Base-by-base conservation (phyloP, 2,329 filamentous ascomycete genomes). In the Herpotrichia juniperi region DNA sequence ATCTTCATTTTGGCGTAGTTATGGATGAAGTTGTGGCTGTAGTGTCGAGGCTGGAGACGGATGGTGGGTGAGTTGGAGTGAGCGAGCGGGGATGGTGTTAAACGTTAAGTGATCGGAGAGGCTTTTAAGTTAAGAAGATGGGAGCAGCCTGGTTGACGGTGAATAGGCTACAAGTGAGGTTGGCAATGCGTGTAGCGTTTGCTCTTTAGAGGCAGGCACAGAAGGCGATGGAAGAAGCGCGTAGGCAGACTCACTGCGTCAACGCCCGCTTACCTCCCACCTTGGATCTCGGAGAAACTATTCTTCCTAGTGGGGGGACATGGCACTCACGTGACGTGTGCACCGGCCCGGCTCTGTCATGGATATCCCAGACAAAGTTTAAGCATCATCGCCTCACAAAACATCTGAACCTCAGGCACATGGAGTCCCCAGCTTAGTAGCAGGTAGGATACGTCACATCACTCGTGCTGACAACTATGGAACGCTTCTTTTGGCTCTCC, bases 1-100 rank as follows among this genome's bases (percentile, higher is more conserved):
- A 88, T 83, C 82, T 87, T 86, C 85, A 88, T 87, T 57, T 67
- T 71, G 67, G 64, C 67, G 65, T 59, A 46, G 28, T 46, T 39
- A 46, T 28, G 45, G 43, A 51, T 14, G 21, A 34, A 19, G 46
- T 16, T 55, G 46, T 52, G 40, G 47, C 43, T 50, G 49, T 46
- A 45, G 45, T 42, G 52, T 31, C 50, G 40, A 51, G 61, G 47
- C 51, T 42, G 46, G 24, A n/a, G 54, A 39, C 42, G 42, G 51
- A 35, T 48, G 42, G 39, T 45, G 58, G 57, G 58, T 54, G 50
- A 58, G n/a, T n/a, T n/a, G n/a, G n/a, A n/a, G 51, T 51, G 58
- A 53, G 58, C 54, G 61, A 61, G 66, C 64, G 62, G 65, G 59
- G 54, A 58, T 53, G 51, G 57, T 47, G 51, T 40, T 42, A 26